These are phyloP conservation scores for Tubosaeta sp. DNA, from an alignment of 768 basidiomycete species.

Conservation along the genomic window DNA sequence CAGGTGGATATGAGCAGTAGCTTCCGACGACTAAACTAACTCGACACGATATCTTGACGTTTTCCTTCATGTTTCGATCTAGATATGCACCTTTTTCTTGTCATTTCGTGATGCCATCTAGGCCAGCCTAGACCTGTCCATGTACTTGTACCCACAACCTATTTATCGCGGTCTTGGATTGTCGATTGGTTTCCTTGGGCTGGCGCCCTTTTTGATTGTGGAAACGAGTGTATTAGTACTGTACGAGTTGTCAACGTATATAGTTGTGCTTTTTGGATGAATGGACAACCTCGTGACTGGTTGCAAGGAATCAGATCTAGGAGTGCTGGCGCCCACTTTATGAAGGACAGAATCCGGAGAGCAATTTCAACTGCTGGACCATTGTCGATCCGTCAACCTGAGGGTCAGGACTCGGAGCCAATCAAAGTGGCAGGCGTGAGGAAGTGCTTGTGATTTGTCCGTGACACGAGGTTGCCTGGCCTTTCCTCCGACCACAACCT, in stretches of 20 bases:
- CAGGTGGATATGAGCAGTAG: conserved; percentile 42
- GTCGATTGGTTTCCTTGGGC: too few relatives aligned
- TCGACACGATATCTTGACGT: conserved; percentile 24
- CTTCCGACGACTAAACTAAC: conserved; percentile 12
- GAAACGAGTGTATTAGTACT: conserved; percentile 26
- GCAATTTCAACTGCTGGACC: too few relatives aligned
- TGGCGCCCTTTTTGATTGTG: neutral
- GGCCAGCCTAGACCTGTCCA: conserved; percentile 27
- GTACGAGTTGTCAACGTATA: conserved; percentile 17
- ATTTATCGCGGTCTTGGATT: conserved; percentile 14
- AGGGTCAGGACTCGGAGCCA: too few relatives aligned
- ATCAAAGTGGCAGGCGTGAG: too few relatives aligned
- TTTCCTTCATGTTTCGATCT: conserved; percentile 18
- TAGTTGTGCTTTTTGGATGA: conserved; percentile 3
- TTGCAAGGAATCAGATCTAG: too few relatives aligned
- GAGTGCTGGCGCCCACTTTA: too few relatives aligned
- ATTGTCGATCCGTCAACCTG: too few relatives aligned
- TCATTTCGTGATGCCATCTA: conserved; percentile 22
- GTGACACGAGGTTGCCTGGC: too few relatives aligned
- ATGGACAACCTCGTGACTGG: neutral
- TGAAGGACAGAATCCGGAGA: too few relatives aligned
- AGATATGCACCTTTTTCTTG: conserved; percentile 28
- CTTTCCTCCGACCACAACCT: too few relatives aligned
- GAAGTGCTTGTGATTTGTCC: too few relatives aligned
- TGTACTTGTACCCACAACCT: conserved; percentile 25